Evolutionary conservation across 805 yeast genomes (phyloP).

Genomic region (Debaryomyces prosopidis): DNA sequence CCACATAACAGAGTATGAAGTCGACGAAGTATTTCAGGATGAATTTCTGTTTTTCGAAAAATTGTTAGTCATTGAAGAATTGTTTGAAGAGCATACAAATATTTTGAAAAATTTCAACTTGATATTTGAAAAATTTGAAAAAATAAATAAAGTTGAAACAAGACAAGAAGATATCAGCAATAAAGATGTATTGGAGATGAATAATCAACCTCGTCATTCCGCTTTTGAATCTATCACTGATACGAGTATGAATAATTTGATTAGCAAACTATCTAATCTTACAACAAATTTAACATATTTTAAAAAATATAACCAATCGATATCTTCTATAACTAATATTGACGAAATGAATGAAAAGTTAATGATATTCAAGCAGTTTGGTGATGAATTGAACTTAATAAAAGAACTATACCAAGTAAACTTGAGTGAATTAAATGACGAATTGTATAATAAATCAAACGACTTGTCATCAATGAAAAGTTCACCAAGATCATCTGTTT

Average conservation of each 20-base stretch:
- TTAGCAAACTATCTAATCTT: conserved; percentile 30
- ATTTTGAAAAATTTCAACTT: conserved; percentile 19
- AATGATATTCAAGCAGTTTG: conserved; percentile 36
- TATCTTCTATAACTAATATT: conserved; percentile 18
- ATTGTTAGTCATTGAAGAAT: conserved; percentile 15
- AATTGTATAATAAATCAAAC: conserved; percentile 9
- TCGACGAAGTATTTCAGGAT: background rate
- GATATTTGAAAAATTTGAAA: conserved; percentile 29
- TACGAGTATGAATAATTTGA: conserved; percentile 23
- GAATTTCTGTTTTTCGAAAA: conserved; percentile 14
- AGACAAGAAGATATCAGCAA: conserved; percentile 7
- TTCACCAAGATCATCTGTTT: conserved; percentile 12
- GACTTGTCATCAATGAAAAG: conserved; percentile 9
- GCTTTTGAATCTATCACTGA: conserved; percentile 2
- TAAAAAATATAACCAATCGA: conserved; percentile 37
- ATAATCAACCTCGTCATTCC: background rate
- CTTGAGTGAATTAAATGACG: conserved; percentile 25
- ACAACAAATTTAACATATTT: conserved; percentile 38
- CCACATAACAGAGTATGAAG: conserved; percentile 8
- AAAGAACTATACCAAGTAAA: conserved; percentile 32
- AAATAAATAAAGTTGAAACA: conserved; percentile 1
- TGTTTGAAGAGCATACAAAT: conserved; percentile 24
- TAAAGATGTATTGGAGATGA: conserved; percentile 15
- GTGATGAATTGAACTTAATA: conserved; percentile 28
- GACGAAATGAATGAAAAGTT: conserved; percentile 40